These are phyloP conservation scores for Gentiana straminea DNA, from an alignment of 257 asterid species.

Conservation along the genomic window DNA sequence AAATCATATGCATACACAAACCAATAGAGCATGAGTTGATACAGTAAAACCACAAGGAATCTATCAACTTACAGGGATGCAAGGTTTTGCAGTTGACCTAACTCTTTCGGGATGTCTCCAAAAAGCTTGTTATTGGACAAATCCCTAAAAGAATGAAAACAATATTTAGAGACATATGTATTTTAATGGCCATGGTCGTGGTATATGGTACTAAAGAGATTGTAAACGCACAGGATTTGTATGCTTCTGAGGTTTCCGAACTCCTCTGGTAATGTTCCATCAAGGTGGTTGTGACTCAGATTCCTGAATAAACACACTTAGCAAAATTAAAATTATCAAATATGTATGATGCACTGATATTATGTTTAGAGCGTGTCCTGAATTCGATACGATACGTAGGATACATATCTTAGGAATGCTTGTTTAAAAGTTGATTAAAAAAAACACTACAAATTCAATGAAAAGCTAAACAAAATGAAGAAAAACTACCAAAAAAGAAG, in stretches of 20 bases:
- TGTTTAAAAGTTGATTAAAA: no score
- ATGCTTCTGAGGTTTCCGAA: conserved; percentile 79
- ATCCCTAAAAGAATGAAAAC: conserved; percentile 35
- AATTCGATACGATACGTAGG: no score
- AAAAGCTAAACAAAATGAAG: no score
- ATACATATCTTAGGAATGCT: no score
- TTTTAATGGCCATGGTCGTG: neutral
- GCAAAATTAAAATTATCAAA: neutral
- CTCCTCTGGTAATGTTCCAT: conserved; percentile 65
- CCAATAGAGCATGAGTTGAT: no score
- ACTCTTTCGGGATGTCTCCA: conserved; percentile 60
- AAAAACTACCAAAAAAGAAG: no score
- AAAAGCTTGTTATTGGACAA: conserved; percentile 64
- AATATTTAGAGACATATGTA: no score
- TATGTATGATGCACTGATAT: neutral
- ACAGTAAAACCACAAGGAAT: no score
- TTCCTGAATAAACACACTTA: conserved; percentile 36
- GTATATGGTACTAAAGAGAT: neutral
- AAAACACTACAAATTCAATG: no score
- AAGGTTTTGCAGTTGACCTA: conserved; percentile 88
- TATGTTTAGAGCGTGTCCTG: no score
- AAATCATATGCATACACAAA: neutral
- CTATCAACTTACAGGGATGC: conserved; percentile 47
- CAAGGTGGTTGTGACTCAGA: conserved; percentile 59
- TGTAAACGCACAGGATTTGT: conserved; percentile 51